Base-by-base conservation (phyloP, 208 protist species). In the Acanthamoeba culbertsoni region DNA sequence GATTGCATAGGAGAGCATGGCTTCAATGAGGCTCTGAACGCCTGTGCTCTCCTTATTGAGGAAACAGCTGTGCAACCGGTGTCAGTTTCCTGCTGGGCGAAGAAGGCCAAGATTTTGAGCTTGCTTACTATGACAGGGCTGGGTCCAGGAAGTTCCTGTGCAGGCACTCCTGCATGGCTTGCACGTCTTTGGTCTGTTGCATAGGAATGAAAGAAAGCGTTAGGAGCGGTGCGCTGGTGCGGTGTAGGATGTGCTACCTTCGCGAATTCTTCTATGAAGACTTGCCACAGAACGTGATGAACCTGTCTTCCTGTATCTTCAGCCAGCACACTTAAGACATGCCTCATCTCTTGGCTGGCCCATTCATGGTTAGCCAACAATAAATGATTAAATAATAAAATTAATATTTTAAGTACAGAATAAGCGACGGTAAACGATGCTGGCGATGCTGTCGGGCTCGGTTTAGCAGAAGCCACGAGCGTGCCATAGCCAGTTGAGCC, bases 151-250 rank as follows among this genome's bases (percentile, higher is more conserved):
- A 84, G 23, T 42, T 20, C 2, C 26, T 3, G 28, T 84, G 73
- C 28, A 84, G 28, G 20, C 73, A 84, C 40, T 84, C 73, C 23
- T 84, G 73, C 73, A 84, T 84, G n/a, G 73, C 73, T 37, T 84
- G 73, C 31, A 84, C 73, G 43, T 84, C 73, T 23, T 84, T 84
- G 0, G 43, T 43, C 73, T 84, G 43, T 33, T 45, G 20, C 33
- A n/a, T 48, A 26, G 0, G 8, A 6, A 4, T n/a, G 40, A 5
- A 42, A 28, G 14, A 57, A 26, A 20, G 51, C 51, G 26, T 26
- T 14, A 1, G 55, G 55, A 0, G 55, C 26, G 16, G 16, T 63
- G n/a, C 1, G 18, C 20, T 26, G 0, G 51, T 68, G 31, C 1
- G 4, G 59, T 40, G 14, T 37, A n/a, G 23, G 14, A 20, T 45